phyloP scores from a whole-genome alignment of 192 early-diverging fungal species.

The Umbelopsis sp. region DNA sequence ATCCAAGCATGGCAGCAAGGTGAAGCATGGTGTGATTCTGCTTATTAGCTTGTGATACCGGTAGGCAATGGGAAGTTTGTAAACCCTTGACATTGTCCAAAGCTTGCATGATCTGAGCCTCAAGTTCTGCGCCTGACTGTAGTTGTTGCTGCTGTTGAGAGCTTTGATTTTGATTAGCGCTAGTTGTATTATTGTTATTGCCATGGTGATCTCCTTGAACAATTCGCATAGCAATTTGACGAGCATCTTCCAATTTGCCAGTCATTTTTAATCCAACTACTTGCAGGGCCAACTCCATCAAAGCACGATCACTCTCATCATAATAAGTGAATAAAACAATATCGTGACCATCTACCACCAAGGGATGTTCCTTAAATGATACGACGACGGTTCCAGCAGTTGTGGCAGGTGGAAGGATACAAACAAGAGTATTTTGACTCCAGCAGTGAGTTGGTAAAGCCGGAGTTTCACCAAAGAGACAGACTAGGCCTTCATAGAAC shows the following conservation, averaged over 20 bases:
- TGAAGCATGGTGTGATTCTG: constrained; percentile 65
- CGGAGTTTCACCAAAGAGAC: constrained; percentile 74
- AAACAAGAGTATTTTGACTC: constrained; percentile 79
- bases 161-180: constrained; percentile 19
- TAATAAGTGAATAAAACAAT: constrained; percentile 46
- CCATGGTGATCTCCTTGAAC: constrained; percentile 31
- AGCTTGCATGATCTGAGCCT: constrained; percentile 35
- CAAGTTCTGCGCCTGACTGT: constrained; percentile 24
- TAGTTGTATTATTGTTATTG: constrained; percentile 25
- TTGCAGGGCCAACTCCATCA: constrained; percentile 89
- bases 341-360: constrained; percentile 42
- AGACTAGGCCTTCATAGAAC: constrained; percentile 71
- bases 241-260: constrained; percentile 76
- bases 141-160: constrained; percentile 33
- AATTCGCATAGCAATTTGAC: constrained; percentile 71
- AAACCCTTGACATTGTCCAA: constrained; percentile 27
- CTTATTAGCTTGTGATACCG: constrained; percentile 36
- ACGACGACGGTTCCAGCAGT: constrained; percentile 73
- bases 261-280: constrained; percentile 84
- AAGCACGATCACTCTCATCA: constrained; percentile 79
- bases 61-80: constrained; percentile 28
- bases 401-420: constrained; percentile 77
- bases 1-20: constrained; percentile 60
- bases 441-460: constrained; percentile 78
- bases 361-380: constrained; percentile 54